phyloP scores from a whole-genome alignment of 2,329 filamentous ascomycete species.

The Paecilomyces fulvus region DNA sequence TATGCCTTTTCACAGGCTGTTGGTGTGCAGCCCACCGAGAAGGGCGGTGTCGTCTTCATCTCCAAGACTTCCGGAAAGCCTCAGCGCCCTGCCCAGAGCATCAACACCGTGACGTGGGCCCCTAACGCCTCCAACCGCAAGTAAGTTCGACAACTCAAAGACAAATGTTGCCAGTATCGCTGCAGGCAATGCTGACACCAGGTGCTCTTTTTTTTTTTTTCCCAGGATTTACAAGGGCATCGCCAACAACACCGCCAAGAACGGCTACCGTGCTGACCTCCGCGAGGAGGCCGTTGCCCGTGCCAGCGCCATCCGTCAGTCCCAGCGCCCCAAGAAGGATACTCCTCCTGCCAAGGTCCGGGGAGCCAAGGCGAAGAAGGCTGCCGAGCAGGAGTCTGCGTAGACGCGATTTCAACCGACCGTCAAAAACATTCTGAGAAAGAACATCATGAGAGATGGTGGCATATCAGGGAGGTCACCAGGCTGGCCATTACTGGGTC shows the following conservation, averaged over 20 bases:
- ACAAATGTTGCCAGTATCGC: background rate
- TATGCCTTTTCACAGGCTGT: conserved; percentile 54
- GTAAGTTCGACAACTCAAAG: conserved; percentile 42
- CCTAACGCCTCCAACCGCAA: conserved; percentile 69
- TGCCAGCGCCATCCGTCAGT: conserved; percentile 72
- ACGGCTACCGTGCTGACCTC: conserved; percentile 75
- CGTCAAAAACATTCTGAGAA: conserved; percentile 3
- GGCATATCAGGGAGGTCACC: conserved; percentile 4
- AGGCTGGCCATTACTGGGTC: background rate
- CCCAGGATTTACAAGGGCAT: conserved; percentile 79
- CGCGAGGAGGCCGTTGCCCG: conserved; percentile 73
- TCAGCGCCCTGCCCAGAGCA: conserved; percentile 63
- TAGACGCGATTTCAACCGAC: conserved; percentile 15
- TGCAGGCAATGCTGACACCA: conserved; percentile 9
- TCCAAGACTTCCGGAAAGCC: conserved; percentile 71
- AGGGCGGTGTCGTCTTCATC: conserved; percentile 70
- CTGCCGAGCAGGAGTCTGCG: conserved; percentile 36
- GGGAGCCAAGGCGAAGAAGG: conserved; percentile 70
- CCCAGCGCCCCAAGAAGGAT: conserved; percentile 72
- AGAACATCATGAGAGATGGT: conserved; percentile 1
- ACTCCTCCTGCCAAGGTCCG: conserved; percentile 64
- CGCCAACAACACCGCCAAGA: conserved; percentile 73
- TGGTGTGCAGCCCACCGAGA: conserved; percentile 65
- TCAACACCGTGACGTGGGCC: conserved; percentile 60
- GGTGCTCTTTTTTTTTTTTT: conserved; percentile 5